Evolutionary conservation across 2,329 filamentous ascomycete species (phyloP).

Genomic region (Apiospora aurea): DNA sequence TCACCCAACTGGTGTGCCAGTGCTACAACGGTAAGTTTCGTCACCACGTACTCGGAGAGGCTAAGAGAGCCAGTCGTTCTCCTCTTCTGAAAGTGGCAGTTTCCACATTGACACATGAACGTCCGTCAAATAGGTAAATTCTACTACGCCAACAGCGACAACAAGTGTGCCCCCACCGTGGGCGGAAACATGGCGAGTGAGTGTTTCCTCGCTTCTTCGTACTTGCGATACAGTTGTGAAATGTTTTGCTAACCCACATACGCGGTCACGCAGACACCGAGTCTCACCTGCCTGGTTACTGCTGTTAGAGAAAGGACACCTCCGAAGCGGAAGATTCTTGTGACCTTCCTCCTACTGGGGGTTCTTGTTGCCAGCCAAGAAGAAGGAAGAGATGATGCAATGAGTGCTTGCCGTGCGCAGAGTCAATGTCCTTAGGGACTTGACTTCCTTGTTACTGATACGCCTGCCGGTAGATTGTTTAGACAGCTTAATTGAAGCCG

Average conservation of each 20-base stretch:
- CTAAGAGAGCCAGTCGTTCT: not conserved
- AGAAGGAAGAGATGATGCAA: not conserved
- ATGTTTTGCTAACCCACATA: not conserved
- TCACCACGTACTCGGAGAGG: not conserved
- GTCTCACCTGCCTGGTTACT: not conserved
- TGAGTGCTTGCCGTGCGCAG: not conserved
- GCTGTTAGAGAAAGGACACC: not conserved
- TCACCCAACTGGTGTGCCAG: not conserved
- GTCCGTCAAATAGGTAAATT: not conserved
- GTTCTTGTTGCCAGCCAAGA: not conserved
- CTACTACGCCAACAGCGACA: not conserved
- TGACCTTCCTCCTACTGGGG: no score
- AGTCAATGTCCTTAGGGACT: not conserved
- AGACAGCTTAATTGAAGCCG: not conserved
- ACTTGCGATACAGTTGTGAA: not conserved
- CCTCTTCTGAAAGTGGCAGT: not conserved
- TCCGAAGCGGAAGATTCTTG: not conserved
- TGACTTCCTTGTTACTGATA: not conserved
- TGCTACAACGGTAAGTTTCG: constrained; percentile 4
- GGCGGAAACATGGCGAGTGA: not conserved
- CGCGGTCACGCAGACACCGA: not conserved
- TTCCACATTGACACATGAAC: not conserved
- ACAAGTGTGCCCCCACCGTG: not conserved
- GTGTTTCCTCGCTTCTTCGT: not conserved
- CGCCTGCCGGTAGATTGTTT: not conserved